These are phyloP conservation scores for Brassica nigra DNA, from an alignment of 345 rosid species.

Conservation along the genomic window DNA sequence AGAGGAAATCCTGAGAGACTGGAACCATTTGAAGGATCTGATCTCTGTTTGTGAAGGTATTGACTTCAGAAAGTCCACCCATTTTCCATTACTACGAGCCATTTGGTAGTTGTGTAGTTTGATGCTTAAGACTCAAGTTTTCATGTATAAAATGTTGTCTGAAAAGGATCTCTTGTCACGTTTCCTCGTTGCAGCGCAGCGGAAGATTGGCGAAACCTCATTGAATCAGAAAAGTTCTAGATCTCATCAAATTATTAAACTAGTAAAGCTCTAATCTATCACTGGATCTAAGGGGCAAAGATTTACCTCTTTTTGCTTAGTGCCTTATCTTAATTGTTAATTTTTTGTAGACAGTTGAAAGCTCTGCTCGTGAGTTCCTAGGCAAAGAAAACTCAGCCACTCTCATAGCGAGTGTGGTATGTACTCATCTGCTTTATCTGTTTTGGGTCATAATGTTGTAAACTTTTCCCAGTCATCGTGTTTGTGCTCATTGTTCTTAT, in stretches of 20 bases:
- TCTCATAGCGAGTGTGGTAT: slow-evolving; percentile 93
- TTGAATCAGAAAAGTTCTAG: slow-evolving; percentile 95
- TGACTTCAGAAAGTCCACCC: neutral
- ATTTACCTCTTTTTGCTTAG: slow-evolving; percentile 12
- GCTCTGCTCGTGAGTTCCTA: slow-evolving; percentile 92
- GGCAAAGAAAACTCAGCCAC: slow-evolving; percentile 92
- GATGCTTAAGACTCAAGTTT: slow-evolving; percentile 13
- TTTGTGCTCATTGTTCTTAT: slow-evolving; percentile 22
- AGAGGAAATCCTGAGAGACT: slow-evolving; percentile 82
- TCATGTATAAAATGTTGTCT: neutral
- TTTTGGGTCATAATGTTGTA: slow-evolving; percentile 12
- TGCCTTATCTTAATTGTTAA: slow-evolving; percentile 4
- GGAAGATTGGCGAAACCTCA: slow-evolving; percentile 89
- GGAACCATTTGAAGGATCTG: slow-evolving; percentile 85
- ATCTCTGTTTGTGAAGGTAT: slow-evolving; percentile 92
- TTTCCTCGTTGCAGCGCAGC: slow-evolving; percentile 64
- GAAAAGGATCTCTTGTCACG: slow-evolving; percentile 12
- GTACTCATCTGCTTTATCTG: slow-evolving; percentile 18
- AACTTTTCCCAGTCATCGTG: neutral
- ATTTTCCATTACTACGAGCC: neutral
- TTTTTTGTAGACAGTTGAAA: slow-evolving; percentile 75
- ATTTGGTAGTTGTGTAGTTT: slow-evolving; percentile 13
- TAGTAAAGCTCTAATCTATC: slow-evolving; percentile 49
- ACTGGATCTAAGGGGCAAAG: slow-evolving; percentile 13
- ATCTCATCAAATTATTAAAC: slow-evolving; percentile 97